These are phyloP conservation scores for Sporothrix protearum DNA, from an alignment of 2,329 filamentous ascomycete genomes.

Conservation along the genomic window DNA sequence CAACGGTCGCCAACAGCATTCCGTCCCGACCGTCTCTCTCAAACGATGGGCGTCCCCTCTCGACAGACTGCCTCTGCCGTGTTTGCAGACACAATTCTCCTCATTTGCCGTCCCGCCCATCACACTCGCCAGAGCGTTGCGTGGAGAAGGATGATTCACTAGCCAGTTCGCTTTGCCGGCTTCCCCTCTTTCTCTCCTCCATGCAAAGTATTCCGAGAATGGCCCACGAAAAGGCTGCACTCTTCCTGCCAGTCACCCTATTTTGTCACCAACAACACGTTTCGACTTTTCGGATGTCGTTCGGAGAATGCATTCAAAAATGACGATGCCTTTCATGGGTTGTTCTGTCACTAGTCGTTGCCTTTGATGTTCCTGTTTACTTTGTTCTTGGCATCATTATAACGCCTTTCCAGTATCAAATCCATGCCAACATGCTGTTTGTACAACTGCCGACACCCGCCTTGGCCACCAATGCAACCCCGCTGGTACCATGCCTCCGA, in stretches of 20 bases:
- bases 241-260: neutral
- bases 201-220: neutral
- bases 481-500: slow-evolving; percentile 24
- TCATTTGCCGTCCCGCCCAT: neutral
- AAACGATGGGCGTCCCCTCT: neutral
- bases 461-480: slow-evolving; percentile 9
- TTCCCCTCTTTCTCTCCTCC: neutral
- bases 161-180: neutral
- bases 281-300: neutral
- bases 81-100: neutral
- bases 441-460: slow-evolving; percentile 16
- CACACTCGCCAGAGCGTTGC: neutral
- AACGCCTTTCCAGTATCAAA: too few relatives aligned
- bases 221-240: neutral
- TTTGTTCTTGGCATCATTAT: neutral
- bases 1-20: neutral
- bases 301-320: neutral
- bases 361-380: neutral
- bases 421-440: neutral
- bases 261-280: neutral
- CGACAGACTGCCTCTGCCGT: neutral
- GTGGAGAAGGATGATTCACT: neutral
- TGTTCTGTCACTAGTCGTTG: neutral
- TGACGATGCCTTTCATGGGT: neutral
- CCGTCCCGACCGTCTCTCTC: neutral